phyloP scores from a whole-genome alignment of 176 grass and related monocot species.

The Aechmea fasciata region DNA sequence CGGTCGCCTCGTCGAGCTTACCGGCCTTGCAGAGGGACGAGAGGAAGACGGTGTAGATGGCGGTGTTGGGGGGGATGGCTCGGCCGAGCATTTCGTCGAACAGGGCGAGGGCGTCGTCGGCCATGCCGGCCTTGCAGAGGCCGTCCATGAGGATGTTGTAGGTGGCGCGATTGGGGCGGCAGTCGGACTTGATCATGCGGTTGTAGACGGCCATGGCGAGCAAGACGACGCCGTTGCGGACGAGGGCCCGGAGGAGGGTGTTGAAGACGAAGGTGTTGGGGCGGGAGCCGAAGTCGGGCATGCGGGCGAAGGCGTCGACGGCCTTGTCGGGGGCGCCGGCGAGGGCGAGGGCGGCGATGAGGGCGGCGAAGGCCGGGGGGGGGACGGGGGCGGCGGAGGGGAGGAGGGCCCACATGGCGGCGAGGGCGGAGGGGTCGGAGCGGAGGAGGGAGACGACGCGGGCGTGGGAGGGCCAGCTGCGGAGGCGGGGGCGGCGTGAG shows the following conservation, averaged over 20 bases:
- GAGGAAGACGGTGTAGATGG: slow-evolving; percentile 49
- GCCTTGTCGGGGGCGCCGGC: slow-evolving; percentile 50
- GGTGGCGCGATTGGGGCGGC: slow-evolving; percentile 30
- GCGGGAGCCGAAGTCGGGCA: slow-evolving; percentile 55
- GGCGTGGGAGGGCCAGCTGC: slow-evolving; percentile 31
- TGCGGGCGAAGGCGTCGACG: slow-evolving; percentile 54
- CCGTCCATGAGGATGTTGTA: slow-evolving; percentile 64
- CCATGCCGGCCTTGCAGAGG: slow-evolving; percentile 40
- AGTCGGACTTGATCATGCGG: slow-evolving; percentile 39
- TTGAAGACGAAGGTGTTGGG: slow-evolving; percentile 59
- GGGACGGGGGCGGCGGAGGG: slow-evolving; percentile 17
- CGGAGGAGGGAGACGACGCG: slow-evolving; percentile 39
- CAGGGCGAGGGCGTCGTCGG: slow-evolving; percentile 35
- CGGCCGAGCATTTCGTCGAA: slow-evolving; percentile 81
- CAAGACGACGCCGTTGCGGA: slow-evolving; percentile 41
- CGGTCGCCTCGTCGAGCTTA: slow-evolving; percentile 36
- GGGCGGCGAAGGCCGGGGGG: slow-evolving; percentile 39
- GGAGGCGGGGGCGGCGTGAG: slow-evolving; percentile 39
- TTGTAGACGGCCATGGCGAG: slow-evolving; percentile 74
- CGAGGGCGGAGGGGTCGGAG: slow-evolving; percentile 20
- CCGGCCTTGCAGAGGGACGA: slow-evolving; percentile 49
- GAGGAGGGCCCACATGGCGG: slow-evolving; percentile 45
- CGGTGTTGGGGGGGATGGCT: slow-evolving; percentile 32
- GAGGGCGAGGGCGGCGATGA: slow-evolving; percentile 46
- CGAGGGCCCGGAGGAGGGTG: slow-evolving; percentile 45